Evolutionary conservation across 1,284 basidiomycete genomes (phyloP).

Genomic region (Apiotrichum gamsii): DNA sequence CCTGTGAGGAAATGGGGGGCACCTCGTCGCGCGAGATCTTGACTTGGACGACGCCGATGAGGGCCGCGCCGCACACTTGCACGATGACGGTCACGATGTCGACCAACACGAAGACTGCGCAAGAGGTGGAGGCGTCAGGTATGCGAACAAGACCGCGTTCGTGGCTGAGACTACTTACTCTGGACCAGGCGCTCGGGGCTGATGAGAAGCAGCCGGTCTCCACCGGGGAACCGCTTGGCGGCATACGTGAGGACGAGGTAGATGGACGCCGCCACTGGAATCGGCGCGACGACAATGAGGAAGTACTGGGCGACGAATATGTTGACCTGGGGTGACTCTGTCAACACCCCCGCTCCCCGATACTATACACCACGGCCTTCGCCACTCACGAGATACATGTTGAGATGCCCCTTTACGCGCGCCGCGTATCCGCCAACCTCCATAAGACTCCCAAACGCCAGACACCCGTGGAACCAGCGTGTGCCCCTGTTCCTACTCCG

Average conservation of each 20-base stretch:
- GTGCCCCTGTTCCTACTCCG: constrained; percentile 17
- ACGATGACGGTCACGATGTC: constrained; percentile 42
- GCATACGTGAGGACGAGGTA: constrained; percentile 40
- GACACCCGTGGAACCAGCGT: constrained; percentile 18
- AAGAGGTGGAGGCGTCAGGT: neutral
- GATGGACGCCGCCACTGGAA: constrained; percentile 46
- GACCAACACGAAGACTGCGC: constrained; percentile 41
- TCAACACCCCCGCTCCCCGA: too few species aligned
- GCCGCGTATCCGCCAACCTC: constrained; percentile 36
- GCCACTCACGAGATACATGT: constrained; percentile 19
- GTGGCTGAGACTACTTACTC: too few species aligned
- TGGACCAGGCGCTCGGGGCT: too few species aligned
- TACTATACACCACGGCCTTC: too few species aligned
- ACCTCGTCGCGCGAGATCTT: constrained; percentile 20
- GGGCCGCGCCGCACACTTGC: constrained; percentile 47
- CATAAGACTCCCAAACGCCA: constrained; percentile 26
- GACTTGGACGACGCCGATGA: constrained; percentile 48
- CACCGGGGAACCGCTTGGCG: constrained; percentile 23
- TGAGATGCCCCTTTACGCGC: constrained; percentile 20
- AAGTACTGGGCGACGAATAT: constrained; percentile 44
- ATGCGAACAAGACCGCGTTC: too few species aligned
- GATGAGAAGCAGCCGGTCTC: constrained; percentile 26
- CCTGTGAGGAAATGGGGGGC: constrained; percentile 30
- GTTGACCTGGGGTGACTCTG: constrained; percentile 6
- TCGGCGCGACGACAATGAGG: constrained; percentile 47